Evolutionary conservation across 768 basidiomycete species (phyloP).

Genomic region (Boletus sp.): DNA sequence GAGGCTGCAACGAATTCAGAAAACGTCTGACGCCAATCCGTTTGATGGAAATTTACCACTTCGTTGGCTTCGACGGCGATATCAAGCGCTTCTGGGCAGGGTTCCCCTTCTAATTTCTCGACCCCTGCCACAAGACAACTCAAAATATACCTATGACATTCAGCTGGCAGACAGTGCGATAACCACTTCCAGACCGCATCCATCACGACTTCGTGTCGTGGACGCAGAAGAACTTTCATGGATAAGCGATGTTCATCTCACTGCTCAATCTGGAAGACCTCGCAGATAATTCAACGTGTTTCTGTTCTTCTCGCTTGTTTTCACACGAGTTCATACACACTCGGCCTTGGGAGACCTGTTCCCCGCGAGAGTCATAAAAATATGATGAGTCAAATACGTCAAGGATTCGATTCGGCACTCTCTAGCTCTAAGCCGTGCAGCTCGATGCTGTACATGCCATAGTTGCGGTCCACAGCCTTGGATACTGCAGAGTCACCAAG

Average conservation of each 20-base stretch:
- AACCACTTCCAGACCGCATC: conserved; percentile 14
- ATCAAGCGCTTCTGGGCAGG: conserved; percentile 56
- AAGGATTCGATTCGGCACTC: conserved; percentile 37
- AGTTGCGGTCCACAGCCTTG: conserved; percentile 65
- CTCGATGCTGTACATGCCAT: conserved; percentile 88
- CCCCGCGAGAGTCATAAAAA: conserved; percentile 4
- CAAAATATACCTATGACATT: conserved; percentile 28
- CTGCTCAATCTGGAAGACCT: not conserved
- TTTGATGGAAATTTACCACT: conserved; percentile 18
- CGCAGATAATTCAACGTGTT: not conserved
- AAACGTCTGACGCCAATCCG: conserved; percentile 1
- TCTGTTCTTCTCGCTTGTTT: not conserved
- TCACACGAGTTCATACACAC: not conserved
- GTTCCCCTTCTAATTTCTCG: conserved; percentile 52
- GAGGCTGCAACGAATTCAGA: not conserved
- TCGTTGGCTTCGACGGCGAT: conserved; percentile 48
- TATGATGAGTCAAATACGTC: conserved; percentile 19
- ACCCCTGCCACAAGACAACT: not conserved
- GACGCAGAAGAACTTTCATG: conserved; percentile 36
- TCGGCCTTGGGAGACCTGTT: not conserved
- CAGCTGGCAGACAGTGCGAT: conserved; percentile 33
- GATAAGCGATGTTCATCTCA: conserved; percentile 22
- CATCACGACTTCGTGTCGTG: conserved; percentile 21
- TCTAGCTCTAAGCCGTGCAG: conserved; percentile 77
- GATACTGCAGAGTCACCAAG: conserved; percentile 47